These are phyloP conservation scores for Helianthus tuberosus DNA, from an alignment of 129 eudicot genomes.

Conservation along the genomic window DNA sequence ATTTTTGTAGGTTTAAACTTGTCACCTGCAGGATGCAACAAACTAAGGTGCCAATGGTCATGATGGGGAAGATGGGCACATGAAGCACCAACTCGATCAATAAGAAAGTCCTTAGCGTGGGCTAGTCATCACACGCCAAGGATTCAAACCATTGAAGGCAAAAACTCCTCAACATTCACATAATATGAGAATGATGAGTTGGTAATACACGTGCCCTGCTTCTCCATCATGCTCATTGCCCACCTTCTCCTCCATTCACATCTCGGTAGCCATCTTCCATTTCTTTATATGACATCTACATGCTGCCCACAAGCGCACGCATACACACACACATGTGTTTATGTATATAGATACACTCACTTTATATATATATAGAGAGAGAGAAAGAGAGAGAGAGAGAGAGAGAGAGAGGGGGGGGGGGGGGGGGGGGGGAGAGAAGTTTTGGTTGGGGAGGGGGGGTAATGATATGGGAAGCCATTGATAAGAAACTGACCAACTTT, in stretches of 20 bases:
- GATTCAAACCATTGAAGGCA: too few relatives aligned
- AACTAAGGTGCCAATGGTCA: constrained; percentile 65
- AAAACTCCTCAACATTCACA: not conserved
- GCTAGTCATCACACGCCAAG: too few relatives aligned
- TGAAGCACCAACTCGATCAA: constrained; percentile 69
- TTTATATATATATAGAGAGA: not conserved
- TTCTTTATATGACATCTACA: constrained; percentile 15
- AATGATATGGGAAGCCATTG: constrained; percentile 13
- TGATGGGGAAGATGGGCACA: constrained; percentile 97
- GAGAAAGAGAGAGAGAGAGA: not conserved
- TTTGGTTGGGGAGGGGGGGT: constrained; percentile 2
- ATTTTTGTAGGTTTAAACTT: not conserved
- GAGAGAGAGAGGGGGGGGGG: constrained; percentile 8
- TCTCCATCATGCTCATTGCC: constrained; percentile 94
- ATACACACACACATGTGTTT: not conserved
- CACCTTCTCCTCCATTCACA: constrained; percentile 39
- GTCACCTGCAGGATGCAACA: constrained; percentile 13
- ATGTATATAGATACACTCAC: too few relatives aligned
- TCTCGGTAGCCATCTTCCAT: constrained; percentile 24
- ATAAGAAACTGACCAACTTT: constrained; percentile 30
- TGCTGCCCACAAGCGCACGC: not conserved
- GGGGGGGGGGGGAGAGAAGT: too few relatives aligned
- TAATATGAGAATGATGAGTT: constrained; percentile 46
- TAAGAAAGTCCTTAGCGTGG: too few relatives aligned
- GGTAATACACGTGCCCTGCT: constrained; percentile 99